phyloP scores from a whole-genome alignment of 805 yeast species.

The Ogataea henricii region DNA sequence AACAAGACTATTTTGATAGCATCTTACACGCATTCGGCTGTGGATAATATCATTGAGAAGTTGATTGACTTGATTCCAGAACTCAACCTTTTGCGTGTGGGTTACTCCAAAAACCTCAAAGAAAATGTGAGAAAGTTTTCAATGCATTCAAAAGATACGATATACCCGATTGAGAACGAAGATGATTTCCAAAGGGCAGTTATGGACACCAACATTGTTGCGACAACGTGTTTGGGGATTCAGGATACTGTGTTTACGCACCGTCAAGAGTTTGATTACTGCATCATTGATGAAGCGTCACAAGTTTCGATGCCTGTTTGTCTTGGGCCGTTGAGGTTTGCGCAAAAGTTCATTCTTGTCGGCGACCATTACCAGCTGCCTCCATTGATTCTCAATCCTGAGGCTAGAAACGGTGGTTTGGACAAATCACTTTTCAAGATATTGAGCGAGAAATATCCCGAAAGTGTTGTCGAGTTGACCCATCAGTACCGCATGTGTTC shows the following conservation, averaged over 20 bases:
- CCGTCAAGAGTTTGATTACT: slow-evolving; percentile 73
- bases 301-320: slow-evolving; percentile 92
- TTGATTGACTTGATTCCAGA: slow-evolving; percentile 44
- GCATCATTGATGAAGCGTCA: slow-evolving; percentile 95
- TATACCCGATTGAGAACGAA: slow-evolving; percentile 33
- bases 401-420: slow-evolving; percentile 65
- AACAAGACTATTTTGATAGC: slow-evolving; percentile 74
- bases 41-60: slow-evolving; percentile 85
- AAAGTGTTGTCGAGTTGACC: slow-evolving; percentile 71
- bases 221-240: slow-evolving; percentile 84
- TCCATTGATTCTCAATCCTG: slow-evolving; percentile 73
- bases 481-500: slow-evolving; percentile 91
- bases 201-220: slow-evolving; percentile 70
- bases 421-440: slow-evolving; percentile 75
- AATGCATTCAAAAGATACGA: slow-evolving; percentile 42
- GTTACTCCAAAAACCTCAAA: slow-evolving; percentile 60
- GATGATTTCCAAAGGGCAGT: slow-evolving; percentile 51
- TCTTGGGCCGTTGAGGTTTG: slow-evolving; percentile 79
- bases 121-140: slow-evolving; percentile 56
- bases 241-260: slow-evolving; percentile 59
- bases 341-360: slow-evolving; percentile 83
- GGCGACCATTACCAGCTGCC: slow-evolving; percentile 96
- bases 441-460: slow-evolving; percentile 72
- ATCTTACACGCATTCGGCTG: slow-evolving; percentile 94
- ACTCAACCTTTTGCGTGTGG: slow-evolving; percentile 65